Conservation (phyloP, 129 eudicot species). For the Arctium minus region DNA sequence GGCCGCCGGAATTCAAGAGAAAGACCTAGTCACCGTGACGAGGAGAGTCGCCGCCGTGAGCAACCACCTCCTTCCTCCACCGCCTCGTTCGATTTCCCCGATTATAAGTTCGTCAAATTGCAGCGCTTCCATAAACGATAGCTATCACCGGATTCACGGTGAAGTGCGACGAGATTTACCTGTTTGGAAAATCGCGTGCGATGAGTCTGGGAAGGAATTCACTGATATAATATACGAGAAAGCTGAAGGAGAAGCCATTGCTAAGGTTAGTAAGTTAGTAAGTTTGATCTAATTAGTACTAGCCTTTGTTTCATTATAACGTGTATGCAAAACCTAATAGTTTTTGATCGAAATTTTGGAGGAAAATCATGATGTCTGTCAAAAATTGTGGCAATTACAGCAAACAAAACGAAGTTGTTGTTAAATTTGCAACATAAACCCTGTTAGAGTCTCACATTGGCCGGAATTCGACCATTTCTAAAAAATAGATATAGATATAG, state of each 20-base stretch:
- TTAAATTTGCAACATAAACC: neutral
- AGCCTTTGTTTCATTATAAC: too few species aligned
- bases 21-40: slow-evolving; percentile 32
- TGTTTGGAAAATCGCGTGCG: slow-evolving; percentile 54
- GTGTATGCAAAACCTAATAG: neutral
- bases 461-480: too few species aligned
- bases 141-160: slow-evolving; percentile 77
- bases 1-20: slow-evolving; percentile 36
- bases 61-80: slow-evolving; percentile 54
- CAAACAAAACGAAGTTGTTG: neutral
- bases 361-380: neutral
- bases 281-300: neutral
- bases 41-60: slow-evolving; percentile 61
- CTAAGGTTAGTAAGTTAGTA: slow-evolving; percentile 58
- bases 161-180: slow-evolving; percentile 50
- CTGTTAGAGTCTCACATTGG: neutral
- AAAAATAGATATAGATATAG: too few species aligned
- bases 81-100: neutral
- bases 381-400: neutral
- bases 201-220: slow-evolving; percentile 64
- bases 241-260: slow-evolving; percentile 88
- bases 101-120: slow-evolving; percentile 27
- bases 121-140: slow-evolving; percentile 49
- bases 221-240: slow-evolving; percentile 82
- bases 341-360: neutral